Conservation (phyloP, 352 stramenopile species). For the Globisporangium radiosum region DNA sequence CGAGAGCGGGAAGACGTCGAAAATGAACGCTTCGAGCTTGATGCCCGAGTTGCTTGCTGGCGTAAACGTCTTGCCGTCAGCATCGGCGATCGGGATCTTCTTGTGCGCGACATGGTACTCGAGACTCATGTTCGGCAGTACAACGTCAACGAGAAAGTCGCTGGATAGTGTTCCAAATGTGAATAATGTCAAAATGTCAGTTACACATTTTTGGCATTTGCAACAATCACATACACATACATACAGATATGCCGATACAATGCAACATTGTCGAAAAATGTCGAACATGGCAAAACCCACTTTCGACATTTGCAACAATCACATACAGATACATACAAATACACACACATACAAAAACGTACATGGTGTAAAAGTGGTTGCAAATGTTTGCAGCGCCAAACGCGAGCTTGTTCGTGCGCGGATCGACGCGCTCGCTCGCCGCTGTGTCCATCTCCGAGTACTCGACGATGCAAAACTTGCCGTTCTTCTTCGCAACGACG, state of each 20-base stretch:
- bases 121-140: slow-evolving; percentile 69
- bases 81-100: slow-evolving; percentile 93
- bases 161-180: slow-evolving; percentile 7
- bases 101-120: slow-evolving; percentile 97
- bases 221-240: too few species aligned
- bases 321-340: background rate
- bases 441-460: slow-evolving; percentile 94
- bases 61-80: slow-evolving; percentile 68
- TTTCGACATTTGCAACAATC: too few species aligned
- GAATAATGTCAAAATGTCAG: too few species aligned
- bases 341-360: slow-evolving; percentile 23
- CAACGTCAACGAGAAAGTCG: slow-evolving; percentile 81
- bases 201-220: too few species aligned
- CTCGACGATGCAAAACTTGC: slow-evolving; percentile 92
- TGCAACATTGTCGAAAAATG: too few species aligned
- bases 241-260: too few species aligned
- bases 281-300: too few species aligned
- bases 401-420: slow-evolving; percentile 73
- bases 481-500: slow-evolving; percentile 78
- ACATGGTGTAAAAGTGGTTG: slow-evolving; percentile 96
- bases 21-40: slow-evolving; percentile 99
- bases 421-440: slow-evolving; percentile 53
- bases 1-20: slow-evolving; percentile 97
- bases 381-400: slow-evolving; percentile 98
- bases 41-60: slow-evolving; percentile 90